Evolutionary conservation across 2,329 filamentous ascomycete genomes (phyloP), one percentile per base, ranked within the genome.

Genomic region (Chaetomiaceae sp.): DNA sequence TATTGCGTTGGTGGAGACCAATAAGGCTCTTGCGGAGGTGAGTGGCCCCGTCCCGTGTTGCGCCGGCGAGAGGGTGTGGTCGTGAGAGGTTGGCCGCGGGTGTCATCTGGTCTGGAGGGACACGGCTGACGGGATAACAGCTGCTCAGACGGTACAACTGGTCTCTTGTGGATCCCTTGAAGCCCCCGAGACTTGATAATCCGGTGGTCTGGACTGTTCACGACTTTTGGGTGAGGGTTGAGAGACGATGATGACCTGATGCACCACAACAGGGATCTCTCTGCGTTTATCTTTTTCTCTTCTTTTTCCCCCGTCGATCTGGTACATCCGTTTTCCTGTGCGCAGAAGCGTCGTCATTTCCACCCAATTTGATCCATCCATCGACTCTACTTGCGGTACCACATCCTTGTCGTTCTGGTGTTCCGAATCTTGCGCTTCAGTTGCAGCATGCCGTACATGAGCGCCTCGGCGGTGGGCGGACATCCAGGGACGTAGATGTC

Each of bases 401-500:
- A 78, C 65, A 77, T 75, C 38, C 73, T 64, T 3, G 70, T 71
- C 34, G 70, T 65, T 59, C 69, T 72, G 9, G 70, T 73, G 38
- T 65, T 69, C 44, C 82, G 73, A 70, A 87, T 85, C 76, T 87
- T 87, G 67, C 78, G 81, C 70, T 87, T 82, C 58, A 87, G 63
- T 66, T 84, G 79, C 62, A 87, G 84, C 45, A 87, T 78, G 12
- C 81, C 73, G 53, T 75, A 74, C 67, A 77, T 69, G 43, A 77
- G 57, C 3, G 74, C 73, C 63, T 76, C 73, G 20, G 68, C 63
- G 12, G 73, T 71, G 8, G 68, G 77, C 57, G 73, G 73, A 68
- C 83, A 86, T 0, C 83, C 83, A 1, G 83, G 83, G 4, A 86
- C 78, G 61, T 84, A 86, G 10, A 86, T 76, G 64, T 86, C 83